phyloP scores from a whole-genome alignment of 2,329 filamentous ascomycete genomes.

The Balansia obtecta region DNA sequence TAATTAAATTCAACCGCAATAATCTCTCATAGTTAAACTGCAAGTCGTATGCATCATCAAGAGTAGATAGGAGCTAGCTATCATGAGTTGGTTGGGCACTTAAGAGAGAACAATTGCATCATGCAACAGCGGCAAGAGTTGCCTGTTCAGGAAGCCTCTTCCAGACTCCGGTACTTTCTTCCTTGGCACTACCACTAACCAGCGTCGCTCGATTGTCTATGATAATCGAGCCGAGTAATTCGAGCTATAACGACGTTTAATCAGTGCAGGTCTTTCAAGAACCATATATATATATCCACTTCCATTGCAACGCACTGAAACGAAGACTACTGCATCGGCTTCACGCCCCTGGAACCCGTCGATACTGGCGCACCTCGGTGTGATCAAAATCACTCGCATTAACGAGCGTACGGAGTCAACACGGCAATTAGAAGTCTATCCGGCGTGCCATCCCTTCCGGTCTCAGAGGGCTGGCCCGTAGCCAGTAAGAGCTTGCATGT shows the following conservation, averaged over 20 bases:
- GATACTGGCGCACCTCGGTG: conserved; percentile 23
- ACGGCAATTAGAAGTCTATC: background rate
- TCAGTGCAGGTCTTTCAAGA: conserved; percentile 24
- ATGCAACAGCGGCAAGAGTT: background rate
- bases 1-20: no score
- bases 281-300: conserved; percentile 26
- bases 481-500: background rate
- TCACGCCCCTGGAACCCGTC: conserved; percentile 31
- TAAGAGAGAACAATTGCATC: background rate
- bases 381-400: background rate
- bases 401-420: background rate
- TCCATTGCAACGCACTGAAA: conserved; percentile 29
- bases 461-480: background rate
- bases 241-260: conserved; percentile 29
- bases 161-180: conserved; percentile 3
- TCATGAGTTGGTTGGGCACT: no score
- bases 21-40: no score
- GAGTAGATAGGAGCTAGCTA: no score
- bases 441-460: background rate
- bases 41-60: no score
- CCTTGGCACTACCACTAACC: conserved; percentile 5
- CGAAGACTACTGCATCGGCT: conserved; percentile 29
- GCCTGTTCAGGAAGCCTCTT: background rate
- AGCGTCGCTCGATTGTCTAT: conserved; percentile 19
- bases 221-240: conserved; percentile 22